These are phyloP conservation scores for Mycena crocata DNA, from an alignment of 768 basidiomycete genomes.

Conservation along the genomic window DNA sequence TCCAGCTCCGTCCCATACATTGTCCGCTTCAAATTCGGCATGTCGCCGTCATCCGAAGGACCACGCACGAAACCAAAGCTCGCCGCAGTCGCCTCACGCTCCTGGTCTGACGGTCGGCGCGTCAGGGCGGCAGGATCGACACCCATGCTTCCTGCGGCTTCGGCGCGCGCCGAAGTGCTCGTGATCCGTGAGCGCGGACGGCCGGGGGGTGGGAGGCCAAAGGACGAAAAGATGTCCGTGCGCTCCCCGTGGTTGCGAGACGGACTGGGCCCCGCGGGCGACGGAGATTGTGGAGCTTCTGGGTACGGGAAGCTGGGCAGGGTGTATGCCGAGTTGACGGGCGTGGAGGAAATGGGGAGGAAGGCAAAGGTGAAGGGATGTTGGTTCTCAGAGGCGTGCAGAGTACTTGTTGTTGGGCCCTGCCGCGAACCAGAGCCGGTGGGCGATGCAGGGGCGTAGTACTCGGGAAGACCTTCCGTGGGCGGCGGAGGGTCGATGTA, in stretches of 20 bases:
- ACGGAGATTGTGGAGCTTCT: conserved; percentile 69
- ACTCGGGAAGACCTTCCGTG: conserved; percentile 63
- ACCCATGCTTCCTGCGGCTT: conserved; percentile 37
- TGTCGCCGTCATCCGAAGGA: conserved; percentile 38
- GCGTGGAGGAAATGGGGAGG: conserved; percentile 63
- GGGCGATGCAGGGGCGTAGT: conserved; percentile 59
- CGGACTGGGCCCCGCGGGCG: conserved; percentile 53
- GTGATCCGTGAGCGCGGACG: conserved; percentile 55
- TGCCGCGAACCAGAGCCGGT: conserved; percentile 43
- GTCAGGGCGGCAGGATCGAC: conserved; percentile 56
- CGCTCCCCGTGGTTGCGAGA: conserved; percentile 49
- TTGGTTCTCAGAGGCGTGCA: conserved; percentile 64
- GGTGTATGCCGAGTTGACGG: conserved; percentile 55
- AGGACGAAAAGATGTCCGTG: conserved; percentile 59
- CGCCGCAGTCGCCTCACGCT: conserved; percentile 49
- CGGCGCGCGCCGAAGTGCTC: conserved; percentile 42
- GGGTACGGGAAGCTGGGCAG: conserved; percentile 62
- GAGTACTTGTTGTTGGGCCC: conserved; percentile 54
- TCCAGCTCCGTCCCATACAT: conserved; percentile 90
- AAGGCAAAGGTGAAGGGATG: conserved; percentile 66
- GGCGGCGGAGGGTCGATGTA: conserved; percentile 61
- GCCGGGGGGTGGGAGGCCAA: conserved; percentile 57
- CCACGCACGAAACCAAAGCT: conserved; percentile 43
- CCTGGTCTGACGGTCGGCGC: conserved; percentile 39
- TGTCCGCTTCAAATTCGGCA: conserved; percentile 67